phyloP scores from a whole-genome alignment of 768 basidiomycete genomes.

The Clavaria fumosa region DNA sequence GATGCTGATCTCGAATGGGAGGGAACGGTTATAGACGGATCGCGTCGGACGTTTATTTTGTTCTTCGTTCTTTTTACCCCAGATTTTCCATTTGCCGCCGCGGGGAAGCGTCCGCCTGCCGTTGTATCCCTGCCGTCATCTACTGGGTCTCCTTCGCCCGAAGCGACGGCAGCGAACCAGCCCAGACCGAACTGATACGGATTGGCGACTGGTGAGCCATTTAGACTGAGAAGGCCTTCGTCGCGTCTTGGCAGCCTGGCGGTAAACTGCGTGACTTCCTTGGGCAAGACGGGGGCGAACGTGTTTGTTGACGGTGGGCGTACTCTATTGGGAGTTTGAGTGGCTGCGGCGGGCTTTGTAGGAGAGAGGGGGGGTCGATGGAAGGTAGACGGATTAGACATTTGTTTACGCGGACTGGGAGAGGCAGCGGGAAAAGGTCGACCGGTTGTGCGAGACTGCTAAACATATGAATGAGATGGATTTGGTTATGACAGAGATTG shows the following conservation, averaged over 20 bases:
- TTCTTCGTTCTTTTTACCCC: conserved; percentile 35
- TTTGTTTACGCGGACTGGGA: conserved; percentile 34
- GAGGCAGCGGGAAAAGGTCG: conserved; percentile 18
- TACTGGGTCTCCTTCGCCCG: conserved; percentile 17
- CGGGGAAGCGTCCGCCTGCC: background rate
- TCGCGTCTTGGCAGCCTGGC: conserved; percentile 53
- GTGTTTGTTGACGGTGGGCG: conserved; percentile 42
- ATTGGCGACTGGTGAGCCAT: conserved; percentile 72
- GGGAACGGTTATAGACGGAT: conserved; percentile 26
- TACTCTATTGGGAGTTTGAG: conserved; percentile 26
- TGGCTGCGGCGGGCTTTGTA: conserved; percentile 30
- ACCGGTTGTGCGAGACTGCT: conserved; percentile 21
- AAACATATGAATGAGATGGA: conserved; percentile 14
- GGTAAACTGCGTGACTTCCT: conserved; percentile 38
- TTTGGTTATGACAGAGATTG: background rate
- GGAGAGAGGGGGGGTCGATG: conserved; percentile 20
- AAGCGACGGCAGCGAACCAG: conserved; percentile 29
- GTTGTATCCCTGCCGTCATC: conserved; percentile 10
- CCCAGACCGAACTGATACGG: conserved; percentile 53
- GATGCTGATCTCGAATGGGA: conserved; percentile 35
- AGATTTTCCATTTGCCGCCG: conserved; percentile 13
- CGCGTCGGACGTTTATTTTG: conserved; percentile 45
- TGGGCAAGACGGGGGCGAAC: conserved; percentile 59
- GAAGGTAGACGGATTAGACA: too few relatives aligned
- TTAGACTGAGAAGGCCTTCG: conserved; percentile 67